Conservation (phyloP, 306 rosid genomes). For the Lathyrus oleraceus region DNA sequence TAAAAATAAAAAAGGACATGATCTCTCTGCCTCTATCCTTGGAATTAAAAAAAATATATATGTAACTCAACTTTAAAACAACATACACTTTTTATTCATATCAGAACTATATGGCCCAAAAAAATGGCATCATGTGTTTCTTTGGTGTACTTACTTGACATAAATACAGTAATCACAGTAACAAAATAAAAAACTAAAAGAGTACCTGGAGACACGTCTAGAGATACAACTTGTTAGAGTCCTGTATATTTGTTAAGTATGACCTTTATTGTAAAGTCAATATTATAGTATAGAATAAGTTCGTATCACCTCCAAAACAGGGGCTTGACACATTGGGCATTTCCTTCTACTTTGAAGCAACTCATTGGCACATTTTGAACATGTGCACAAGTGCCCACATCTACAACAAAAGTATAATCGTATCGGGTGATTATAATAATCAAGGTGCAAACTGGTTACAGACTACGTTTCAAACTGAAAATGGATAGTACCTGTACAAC, state of each 20-base stretch:
- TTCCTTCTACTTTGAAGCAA: slow-evolving; percentile 62
- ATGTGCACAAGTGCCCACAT: slow-evolving; percentile 97
- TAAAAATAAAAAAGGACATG: slow-evolving; percentile 8
- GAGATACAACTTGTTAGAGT: slow-evolving; percentile 43
- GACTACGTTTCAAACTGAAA: slow-evolving; percentile 2
- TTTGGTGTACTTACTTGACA: slow-evolving; percentile 34
- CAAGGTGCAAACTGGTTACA: background rate
- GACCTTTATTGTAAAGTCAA: slow-evolving; percentile 37
- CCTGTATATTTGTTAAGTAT: slow-evolving; percentile 45
- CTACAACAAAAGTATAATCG: slow-evolving; percentile 42
- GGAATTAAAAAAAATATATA: background rate
- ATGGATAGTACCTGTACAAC: slow-evolving; percentile 76
- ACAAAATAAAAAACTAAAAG: background rate
- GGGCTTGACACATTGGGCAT: slow-evolving; percentile 97
- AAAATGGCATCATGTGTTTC: slow-evolving; percentile 42
- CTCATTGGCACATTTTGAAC: slow-evolving; percentile 74
- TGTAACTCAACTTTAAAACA: slow-evolving; percentile 6
- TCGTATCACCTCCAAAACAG: slow-evolving; percentile 86
- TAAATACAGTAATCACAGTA: slow-evolving; percentile 43
- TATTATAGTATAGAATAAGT: slow-evolving; percentile 63
- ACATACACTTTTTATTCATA: slow-evolving; percentile 36
- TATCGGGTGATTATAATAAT: slow-evolving; percentile 10
- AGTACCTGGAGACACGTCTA: slow-evolving; percentile 40
- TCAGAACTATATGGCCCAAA: slow-evolving; percentile 44
- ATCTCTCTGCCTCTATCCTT: background rate